These are phyloP conservation scores for Hanseniaspora opuntiae DNA, from an alignment of 805 yeast species.

Conservation along the genomic window DNA sequence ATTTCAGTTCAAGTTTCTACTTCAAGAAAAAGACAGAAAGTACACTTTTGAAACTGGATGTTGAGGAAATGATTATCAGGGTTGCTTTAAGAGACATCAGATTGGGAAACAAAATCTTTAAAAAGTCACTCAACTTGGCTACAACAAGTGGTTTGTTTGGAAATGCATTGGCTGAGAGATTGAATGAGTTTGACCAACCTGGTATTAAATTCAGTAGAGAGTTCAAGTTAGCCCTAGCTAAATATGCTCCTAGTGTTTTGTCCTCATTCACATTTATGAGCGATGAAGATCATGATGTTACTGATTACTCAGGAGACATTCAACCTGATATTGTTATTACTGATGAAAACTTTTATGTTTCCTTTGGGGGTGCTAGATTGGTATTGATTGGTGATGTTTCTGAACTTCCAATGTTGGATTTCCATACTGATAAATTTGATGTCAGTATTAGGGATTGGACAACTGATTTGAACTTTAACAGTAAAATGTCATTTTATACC, in stretches of 20 bases:
- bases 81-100: slow-evolving; percentile 77
- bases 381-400: slow-evolving; percentile 83
- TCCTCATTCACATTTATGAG: slow-evolving; percentile 24
- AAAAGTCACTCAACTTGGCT: slow-evolving; percentile 50
- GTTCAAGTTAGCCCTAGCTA: slow-evolving; percentile 44
- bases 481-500: slow-evolving; percentile 49
- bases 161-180: slow-evolving; percentile 5
- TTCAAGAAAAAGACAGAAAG: slow-evolving; percentile 61
- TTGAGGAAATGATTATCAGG: slow-evolving; percentile 71
- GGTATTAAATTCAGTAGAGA: slow-evolving; percentile 39
- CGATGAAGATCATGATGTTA: slow-evolving; percentile 27
- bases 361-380: slow-evolving; percentile 61
- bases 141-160: slow-evolving; percentile 18
- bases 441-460: slow-evolving; percentile 72
- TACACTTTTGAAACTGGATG: slow-evolving; percentile 48
- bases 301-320: slow-evolving; percentile 14
- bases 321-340: slow-evolving; percentile 36
- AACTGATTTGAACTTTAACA: slow-evolving; percentile 58
- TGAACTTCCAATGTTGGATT: slow-evolving; percentile 75
- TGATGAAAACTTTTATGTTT: slow-evolving; percentile 55
- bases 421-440: slow-evolving; percentile 57
- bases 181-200: slow-evolving; percentile 14
- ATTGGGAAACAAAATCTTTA: slow-evolving; percentile 60
- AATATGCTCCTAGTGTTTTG: slow-evolving; percentile 55
- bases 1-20: slow-evolving; percentile 66